Evolutionary conservation across 306 rosid genomes (phyloP), one percentile per base, ranked within the genome.

Genomic region (Begonia masoniana): DNA sequence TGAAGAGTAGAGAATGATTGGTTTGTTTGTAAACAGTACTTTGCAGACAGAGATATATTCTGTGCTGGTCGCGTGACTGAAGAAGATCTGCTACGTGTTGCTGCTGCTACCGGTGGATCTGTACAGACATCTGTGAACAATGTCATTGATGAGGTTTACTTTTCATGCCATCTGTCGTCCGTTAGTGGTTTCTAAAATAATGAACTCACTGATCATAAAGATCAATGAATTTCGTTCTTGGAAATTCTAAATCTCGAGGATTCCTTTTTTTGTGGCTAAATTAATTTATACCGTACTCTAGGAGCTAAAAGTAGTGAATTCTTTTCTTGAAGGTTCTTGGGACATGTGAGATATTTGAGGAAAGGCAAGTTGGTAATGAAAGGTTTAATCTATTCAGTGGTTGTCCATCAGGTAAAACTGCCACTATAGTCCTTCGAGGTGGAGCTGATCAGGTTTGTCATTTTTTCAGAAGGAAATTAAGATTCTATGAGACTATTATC

Each of bases 51-150:
- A 56, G 96, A 92, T 70, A 83, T 92, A 58, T 92, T 92, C 65
- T 92, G 99, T 74, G 99, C 99, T 51, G 99, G 99, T 47, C 96
- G 99, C 62, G 99, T 92, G 52, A 57, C 96, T 41, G 99, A 92
- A 63, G 99, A 92, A 69, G 99, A 92, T 79, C 72, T 92, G 49
- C 82, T 81, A 15, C 71, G 99, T 65, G 94, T 86, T 54, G 82
- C 95, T 66, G 99, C 99, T 64, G 99, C 99, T 16, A 63, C 82
- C 52, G 99, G 99, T 61, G 99, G 99, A 68, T 81, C 96, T 7
- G 80, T 92, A n/a, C 99, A 92, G 68, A 86, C 99, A 50, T 86
- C 99, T 61, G 94, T 86, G 62, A 92, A 92, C 59, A 84, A 86
- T 60, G 62, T 92, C 54, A 92, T 92, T 54, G 94, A 92, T 50